phyloP scores from a whole-genome alignment of 1,284 basidiomycete species.

The Marasmius fiardii region DNA sequence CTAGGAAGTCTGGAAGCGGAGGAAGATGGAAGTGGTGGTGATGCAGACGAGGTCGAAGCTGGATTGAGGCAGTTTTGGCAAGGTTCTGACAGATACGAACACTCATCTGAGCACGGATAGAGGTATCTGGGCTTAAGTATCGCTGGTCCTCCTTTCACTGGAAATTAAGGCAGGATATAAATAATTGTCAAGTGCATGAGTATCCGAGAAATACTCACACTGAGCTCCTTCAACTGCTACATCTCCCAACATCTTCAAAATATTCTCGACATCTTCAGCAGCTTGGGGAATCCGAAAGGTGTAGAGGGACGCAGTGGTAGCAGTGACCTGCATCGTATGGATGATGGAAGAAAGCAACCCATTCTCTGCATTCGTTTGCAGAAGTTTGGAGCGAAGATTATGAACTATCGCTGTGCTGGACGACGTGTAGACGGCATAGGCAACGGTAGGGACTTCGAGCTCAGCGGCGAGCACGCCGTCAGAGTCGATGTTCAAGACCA shows the following conservation, averaged over 20 bases:
- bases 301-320: background rate
- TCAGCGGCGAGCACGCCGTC: conserved; percentile 11
- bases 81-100: conserved; percentile 36
- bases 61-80: conserved; percentile 38
- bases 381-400: background rate
- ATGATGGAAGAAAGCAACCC: background rate
- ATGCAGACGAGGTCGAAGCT: conserved; percentile 19
- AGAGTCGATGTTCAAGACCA: background rate
- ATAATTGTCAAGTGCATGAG: no score
- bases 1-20: background rate
- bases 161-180: background rate
- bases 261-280: background rate
- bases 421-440: background rate
- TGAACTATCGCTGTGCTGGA: background rate
- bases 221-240: background rate
- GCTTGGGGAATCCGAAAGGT: background rate
- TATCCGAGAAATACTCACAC: background rate
- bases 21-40: conserved; percentile 3
- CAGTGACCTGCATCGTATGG: background rate
- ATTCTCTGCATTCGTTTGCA: background rate
- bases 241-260: background rate
- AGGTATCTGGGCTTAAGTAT: conserved; percentile 1
- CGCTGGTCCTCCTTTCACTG: background rate
- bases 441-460: background rate
- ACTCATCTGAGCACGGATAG: conserved; percentile 50